phyloP scores from a whole-genome alignment of 345 rosid species.

The Excoecaria cochinchinensis region DNA sequence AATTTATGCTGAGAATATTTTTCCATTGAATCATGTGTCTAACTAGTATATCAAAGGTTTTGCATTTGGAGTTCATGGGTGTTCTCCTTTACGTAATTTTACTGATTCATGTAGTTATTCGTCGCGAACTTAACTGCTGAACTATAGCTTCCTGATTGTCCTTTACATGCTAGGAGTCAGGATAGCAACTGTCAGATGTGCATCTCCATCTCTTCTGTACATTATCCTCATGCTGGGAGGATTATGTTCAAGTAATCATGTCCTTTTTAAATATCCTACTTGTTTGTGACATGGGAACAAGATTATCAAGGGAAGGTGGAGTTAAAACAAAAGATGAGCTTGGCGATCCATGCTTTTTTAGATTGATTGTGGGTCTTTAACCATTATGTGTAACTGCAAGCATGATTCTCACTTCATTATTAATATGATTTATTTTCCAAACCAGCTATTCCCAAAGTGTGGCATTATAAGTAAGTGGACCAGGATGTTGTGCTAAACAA shows the following conservation, averaged over 20 bases:
- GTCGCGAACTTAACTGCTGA: neutral
- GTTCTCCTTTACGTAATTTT: neutral
- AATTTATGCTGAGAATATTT: neutral
- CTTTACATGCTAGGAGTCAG: neutral
- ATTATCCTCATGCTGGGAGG: neutral
- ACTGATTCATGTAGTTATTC: neutral
- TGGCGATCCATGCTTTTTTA: conserved; percentile 6
- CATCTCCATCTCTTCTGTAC: neutral
- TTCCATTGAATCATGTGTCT: neutral
- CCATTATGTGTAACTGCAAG: neutral
- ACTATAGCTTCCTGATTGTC: conserved; percentile 1
- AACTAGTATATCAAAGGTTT: neutral
- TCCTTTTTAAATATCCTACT: neutral
- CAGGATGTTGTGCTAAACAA: conserved; percentile 10
- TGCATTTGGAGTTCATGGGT: conserved; percentile 2
- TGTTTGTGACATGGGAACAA: neutral
- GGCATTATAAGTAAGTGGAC: neutral
- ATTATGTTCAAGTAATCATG: neutral
- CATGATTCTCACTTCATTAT: conserved; percentile 8
- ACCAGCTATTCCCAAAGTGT: neutral
- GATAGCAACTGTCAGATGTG: neutral
- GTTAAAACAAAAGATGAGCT: neutral
- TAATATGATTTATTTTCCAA: neutral
- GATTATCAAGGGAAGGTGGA: neutral
- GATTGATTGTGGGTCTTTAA: neutral